phyloP scores from a whole-genome alignment of 2,329 filamentous ascomycete species.

The Hyphodiscus sp. region DNA sequence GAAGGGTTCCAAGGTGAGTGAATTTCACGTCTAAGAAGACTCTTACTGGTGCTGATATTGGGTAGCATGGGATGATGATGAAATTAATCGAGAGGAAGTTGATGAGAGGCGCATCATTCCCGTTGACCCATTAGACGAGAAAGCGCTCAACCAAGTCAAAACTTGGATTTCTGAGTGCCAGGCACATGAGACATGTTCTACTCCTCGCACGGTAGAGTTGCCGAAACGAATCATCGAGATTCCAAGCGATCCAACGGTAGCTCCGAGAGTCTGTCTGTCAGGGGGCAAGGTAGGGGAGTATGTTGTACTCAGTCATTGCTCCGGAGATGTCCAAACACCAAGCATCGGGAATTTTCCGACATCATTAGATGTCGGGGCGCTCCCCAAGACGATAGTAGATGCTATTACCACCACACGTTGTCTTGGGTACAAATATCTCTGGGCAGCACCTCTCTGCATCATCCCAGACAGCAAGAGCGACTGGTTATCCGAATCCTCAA shows the following conservation, averaged over 20 bases:
- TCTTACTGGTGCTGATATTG: not conserved
- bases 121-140: conserved; percentile 1
- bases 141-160: not conserved
- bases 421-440: conserved; percentile 7
- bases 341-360: not conserved
- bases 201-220: not conserved
- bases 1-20: not conserved
- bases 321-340: not conserved
- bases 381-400: conserved; percentile 4
- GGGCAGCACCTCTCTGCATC: conserved; percentile 8
- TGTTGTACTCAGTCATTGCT: not conserved
- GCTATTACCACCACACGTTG: conserved; percentile 2
- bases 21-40: too few relatives aligned
- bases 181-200: not conserved
- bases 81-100: not conserved
- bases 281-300: conserved; percentile 2
- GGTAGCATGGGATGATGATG: not conserved
- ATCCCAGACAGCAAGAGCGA: not conserved
- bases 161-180: conserved; percentile 4
- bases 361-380: not conserved
- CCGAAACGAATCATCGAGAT: conserved; percentile 7
- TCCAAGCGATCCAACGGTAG: not conserved
- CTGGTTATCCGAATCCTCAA: not conserved
- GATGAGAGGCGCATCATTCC: conserved; percentile 4
- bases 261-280: not conserved